These are phyloP conservation scores for Oryza longistaminata DNA, from an alignment of 176 grass and related monocot species.

Conservation along the genomic window DNA sequence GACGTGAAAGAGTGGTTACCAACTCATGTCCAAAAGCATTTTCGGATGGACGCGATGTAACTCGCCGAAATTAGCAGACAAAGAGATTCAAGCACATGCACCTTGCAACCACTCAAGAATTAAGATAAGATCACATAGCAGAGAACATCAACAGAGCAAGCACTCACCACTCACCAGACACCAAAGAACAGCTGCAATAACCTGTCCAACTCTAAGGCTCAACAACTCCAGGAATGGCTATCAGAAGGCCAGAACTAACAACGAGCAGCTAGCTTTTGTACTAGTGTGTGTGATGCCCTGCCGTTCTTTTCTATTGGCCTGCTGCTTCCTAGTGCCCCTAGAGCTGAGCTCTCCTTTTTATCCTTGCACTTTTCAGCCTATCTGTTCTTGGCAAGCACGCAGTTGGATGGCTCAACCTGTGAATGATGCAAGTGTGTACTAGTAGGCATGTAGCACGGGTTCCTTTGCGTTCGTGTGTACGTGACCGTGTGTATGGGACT, in stretches of 20 bases:
- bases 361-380: neutral
- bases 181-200: slow-evolving; percentile 1
- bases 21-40: neutral
- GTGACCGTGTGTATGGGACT: neutral
- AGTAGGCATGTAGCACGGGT: neutral
- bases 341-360: slow-evolving; percentile 12
- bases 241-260: neutral
- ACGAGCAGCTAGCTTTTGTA: neutral
- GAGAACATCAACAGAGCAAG: neutral
- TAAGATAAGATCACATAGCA: neutral
- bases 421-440: neutral
- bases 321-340: neutral
- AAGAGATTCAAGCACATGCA: neutral
- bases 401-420: neutral
- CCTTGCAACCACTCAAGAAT: neutral
- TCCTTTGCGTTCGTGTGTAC: neutral
- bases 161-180: slow-evolving; percentile 34
- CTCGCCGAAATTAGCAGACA: neutral
- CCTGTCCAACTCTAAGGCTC: neutral
- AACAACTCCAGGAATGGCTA: neutral
- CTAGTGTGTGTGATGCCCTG: slow-evolving; percentile 9
- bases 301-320: slow-evolving; percentile 25
- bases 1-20: neutral
- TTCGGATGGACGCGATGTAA: neutral
- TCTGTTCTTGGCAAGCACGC: neutral